phyloP scores from a whole-genome alignment of 768 basidiomycete genomes.

The Russula sp. region DNA sequence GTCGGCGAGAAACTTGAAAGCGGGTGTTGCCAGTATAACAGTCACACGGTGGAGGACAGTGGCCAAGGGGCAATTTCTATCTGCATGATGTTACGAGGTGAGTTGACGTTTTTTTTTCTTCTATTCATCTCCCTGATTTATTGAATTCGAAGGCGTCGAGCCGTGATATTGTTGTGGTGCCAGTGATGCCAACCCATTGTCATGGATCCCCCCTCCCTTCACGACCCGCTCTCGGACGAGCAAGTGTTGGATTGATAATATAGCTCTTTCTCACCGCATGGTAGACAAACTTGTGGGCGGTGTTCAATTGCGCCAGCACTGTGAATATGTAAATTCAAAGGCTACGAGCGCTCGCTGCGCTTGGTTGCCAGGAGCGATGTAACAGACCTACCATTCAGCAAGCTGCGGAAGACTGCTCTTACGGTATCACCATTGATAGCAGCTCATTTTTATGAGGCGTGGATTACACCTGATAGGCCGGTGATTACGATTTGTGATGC shows the following conservation, averaged over 20 bases:
- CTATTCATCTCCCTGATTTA: not conserved
- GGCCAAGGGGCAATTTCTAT: constrained; percentile 28
- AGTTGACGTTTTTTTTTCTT: not conserved
- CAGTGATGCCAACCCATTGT: constrained; percentile 2
- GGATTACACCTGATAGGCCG: too few species aligned
- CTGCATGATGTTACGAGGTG: constrained; percentile 19
- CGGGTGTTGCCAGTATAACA: too few species aligned
- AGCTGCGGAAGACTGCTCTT: not conserved
- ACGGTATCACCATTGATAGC: not conserved
- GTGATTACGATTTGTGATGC: too few species aligned
- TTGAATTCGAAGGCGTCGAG: not conserved
- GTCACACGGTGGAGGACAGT: too few species aligned
- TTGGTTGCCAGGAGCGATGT: not conserved
- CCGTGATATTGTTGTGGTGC: constrained; percentile 3
- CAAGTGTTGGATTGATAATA: constrained; percentile 10
- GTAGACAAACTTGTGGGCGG: too few species aligned
- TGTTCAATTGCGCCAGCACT: not conserved
- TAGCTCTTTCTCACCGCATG: constrained; percentile 19
- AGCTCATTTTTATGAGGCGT: too few species aligned
- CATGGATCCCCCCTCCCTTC: not conserved
- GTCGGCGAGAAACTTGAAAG: too few species aligned
- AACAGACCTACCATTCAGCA: not conserved
- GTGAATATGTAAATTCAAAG: constrained; percentile 1
- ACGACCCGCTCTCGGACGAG: not conserved
- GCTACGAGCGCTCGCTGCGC: not conserved